Base-by-base conservation (phyloP, 805 yeast genomes). In the Yamadazyma olivae region DNA sequence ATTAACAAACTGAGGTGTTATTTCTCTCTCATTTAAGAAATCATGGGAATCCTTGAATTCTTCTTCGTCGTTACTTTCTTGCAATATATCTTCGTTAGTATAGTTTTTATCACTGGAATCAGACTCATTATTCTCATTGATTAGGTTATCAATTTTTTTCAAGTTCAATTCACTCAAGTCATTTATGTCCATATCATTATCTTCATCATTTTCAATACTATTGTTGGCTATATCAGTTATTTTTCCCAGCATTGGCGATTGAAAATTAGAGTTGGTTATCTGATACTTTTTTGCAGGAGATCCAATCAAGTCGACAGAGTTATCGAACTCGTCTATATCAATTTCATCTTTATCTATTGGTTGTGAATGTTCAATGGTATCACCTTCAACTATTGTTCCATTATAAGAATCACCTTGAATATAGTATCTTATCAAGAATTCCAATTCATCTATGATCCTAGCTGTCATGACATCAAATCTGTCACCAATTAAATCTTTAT, bases 381-480 rank as follows among this genome's bases (percentile, higher is more conserved):
- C 51, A 13, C 49, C 55, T 32, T 54, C 57, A 17, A 35, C 32
- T 4, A 45, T 36, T 7, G 52, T 47, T 4, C 47, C 48, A 17
- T 42, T 44, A 16, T 46, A 41, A 3, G 45, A 33, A 16, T 49
- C 56, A 26, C 36, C 43, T 13, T 44, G 45, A 13, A 61, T 50
- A 48, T 75, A 78, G 47, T 67, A 65, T 8, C 77, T 50, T 4
- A 77, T 64, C 31, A 79, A 56, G 42, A 58, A 71, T 48, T 80
- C 83, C 31, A 81, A 72, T 51, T 84, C 90, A 45, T 79, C 83
- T 18, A 82, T 71, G 2, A 84, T 78, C 51, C 88, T 65, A 2
- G 87, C 87, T 54, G 87, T 78, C 38, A 84, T 56, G 6, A 81
- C 61, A 56, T 83, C 91, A 40, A 78, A 69, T 45, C 78, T 71